phyloP scores from a whole-genome alignment of 139 green algal genomes.

The Chlorella sp. region DNA sequence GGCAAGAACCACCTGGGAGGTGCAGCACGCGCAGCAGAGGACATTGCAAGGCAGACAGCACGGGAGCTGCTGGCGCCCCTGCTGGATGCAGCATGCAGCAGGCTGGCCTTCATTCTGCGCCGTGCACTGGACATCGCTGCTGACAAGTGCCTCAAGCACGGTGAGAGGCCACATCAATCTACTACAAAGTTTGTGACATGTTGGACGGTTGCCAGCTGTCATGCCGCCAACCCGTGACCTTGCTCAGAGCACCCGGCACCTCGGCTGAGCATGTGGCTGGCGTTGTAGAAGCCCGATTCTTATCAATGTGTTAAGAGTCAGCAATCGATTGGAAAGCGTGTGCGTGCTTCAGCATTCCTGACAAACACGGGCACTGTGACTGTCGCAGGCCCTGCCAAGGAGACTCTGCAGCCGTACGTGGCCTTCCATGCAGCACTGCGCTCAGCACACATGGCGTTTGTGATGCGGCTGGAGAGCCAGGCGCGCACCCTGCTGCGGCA shows the following conservation, averaged over 20 bases:
- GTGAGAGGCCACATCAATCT: neutral
- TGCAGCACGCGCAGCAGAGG: constrained; percentile 71
- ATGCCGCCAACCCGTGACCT: too few relatives aligned
- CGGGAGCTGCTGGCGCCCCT: constrained; percentile 47
- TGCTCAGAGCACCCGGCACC: too few relatives aligned
- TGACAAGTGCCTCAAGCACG: constrained; percentile 28
- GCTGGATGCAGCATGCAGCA: constrained; percentile 68
- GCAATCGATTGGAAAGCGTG: too few relatives aligned
- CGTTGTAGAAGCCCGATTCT: too few relatives aligned
- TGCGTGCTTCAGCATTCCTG: too few relatives aligned
- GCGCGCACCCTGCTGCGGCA: constrained; percentile 58
- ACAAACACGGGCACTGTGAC: too few relatives aligned
- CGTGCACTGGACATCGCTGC: constrained; percentile 65
- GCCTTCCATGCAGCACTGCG: constrained; percentile 73
- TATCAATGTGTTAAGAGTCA: too few relatives aligned
- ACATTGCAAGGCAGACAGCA: constrained; percentile 45
- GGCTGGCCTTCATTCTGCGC: constrained; percentile 65
- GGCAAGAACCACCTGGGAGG: constrained; percentile 21
- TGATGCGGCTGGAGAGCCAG: constrained; percentile 54
- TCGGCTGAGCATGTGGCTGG: too few relatives aligned
- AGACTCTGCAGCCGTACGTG: constrained; percentile 61
- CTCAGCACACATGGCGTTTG: constrained; percentile 61
- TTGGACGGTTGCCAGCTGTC: neutral
- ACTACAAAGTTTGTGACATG: neutral
- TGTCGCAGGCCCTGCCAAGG: constrained; percentile 34